These are phyloP conservation scores for Kodamaea lidongshanica DNA, from an alignment of 805 yeast genomes.

Conservation along the genomic window DNA sequence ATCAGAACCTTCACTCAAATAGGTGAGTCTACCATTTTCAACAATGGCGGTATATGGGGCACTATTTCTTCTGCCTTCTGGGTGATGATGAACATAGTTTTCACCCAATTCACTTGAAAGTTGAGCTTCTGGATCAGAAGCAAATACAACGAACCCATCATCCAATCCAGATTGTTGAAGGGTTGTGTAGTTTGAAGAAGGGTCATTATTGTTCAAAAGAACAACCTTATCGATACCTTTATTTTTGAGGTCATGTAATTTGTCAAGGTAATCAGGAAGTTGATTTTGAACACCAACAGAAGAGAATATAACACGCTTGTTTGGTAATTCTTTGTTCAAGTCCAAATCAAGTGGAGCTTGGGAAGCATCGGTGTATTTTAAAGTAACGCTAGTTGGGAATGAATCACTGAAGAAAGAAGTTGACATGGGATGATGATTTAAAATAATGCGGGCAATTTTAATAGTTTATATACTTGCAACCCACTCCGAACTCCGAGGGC, in stretches of 20 bases:
- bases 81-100: conserved; percentile 8
- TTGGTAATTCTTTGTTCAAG: conserved; percentile 20
- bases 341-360: conserved; percentile 22
- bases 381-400: conserved; percentile 14
- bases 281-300: conserved; percentile 11
- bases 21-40: conserved; percentile 17
- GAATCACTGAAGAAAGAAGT: conserved; percentile 15
- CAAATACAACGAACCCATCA: conserved; percentile 12
- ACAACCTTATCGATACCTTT: conserved; percentile 12
- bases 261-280: conserved; percentile 10
- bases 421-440: conserved; percentile 1
- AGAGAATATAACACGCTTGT: conserved; percentile 11
- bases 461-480: not conserved
- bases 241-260: conserved; percentile 10
- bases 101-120: conserved; percentile 11
- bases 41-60: conserved; percentile 12
- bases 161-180: conserved; percentile 9
- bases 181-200: conserved; percentile 11
- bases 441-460: not conserved
- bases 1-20: conserved; percentile 12
- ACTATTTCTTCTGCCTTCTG: conserved; percentile 10
- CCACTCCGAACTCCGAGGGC: not conserved
- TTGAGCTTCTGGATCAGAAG: conserved; percentile 11
- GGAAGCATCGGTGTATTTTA: conserved; percentile 6
- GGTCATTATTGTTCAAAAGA: conserved; percentile 11